phyloP scores from a whole-genome alignment of 2,329 filamentous ascomycete genomes.

The Fusarium duplospermum region DNA sequence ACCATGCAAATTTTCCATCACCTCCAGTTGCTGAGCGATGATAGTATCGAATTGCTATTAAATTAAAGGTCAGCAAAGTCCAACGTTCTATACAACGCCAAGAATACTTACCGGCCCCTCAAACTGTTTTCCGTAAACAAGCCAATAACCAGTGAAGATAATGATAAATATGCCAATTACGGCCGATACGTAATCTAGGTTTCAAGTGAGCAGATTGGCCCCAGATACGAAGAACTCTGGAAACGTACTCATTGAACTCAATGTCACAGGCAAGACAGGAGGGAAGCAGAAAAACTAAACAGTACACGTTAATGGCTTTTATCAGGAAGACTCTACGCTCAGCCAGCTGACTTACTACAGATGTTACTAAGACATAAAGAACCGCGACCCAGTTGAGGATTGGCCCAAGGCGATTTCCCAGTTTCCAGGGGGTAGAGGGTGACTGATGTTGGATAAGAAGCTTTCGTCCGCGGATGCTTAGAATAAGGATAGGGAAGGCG shows the following conservation, averaged over 20 bases:
- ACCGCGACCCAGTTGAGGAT: conserved; percentile 48
- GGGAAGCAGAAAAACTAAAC: conserved; percentile 42
- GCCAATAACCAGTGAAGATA: too few species aligned
- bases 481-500: conserved; percentile 54
- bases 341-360: conserved; percentile 43
- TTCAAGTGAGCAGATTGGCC: not conserved
- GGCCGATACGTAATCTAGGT: conserved; percentile 50
- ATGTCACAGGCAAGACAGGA: conserved; percentile 33
- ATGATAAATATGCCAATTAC: conserved; percentile 28
- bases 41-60: too few species aligned
- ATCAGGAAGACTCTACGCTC: not conserved
- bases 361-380: conserved; percentile 54
- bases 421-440: conserved; percentile 44
- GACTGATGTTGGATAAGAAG: conserved; percentile 44
- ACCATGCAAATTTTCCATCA: too few species aligned
- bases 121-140: too few species aligned
- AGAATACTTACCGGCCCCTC: too few species aligned
- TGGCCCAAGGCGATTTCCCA: conserved; percentile 42
- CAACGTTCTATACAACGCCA: too few species aligned
- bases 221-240: not conserved
- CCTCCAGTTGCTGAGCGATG: too few species aligned
- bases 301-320: not conserved
- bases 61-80: too few species aligned
- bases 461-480: conserved; percentile 51
- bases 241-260: conserved; percentile 37